Evolutionary conservation across 1,284 basidiomycete genomes (phyloP).

Genomic region (Leccinum glutinopallens): DNA sequence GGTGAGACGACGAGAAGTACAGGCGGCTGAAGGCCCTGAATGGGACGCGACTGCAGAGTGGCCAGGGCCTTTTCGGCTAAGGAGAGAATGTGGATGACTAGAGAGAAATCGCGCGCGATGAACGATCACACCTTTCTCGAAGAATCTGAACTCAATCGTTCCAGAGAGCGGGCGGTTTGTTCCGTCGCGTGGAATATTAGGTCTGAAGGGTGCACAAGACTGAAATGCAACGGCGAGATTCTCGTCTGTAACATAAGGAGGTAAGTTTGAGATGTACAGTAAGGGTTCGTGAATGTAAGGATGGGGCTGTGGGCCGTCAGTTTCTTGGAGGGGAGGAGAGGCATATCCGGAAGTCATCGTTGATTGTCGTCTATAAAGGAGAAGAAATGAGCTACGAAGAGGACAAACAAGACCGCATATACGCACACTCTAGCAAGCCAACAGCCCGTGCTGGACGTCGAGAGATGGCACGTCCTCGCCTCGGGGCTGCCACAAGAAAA

Average conservation of each 20-base stretch:
- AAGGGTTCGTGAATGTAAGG: conserved; percentile 81
- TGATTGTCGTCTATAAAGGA: conserved; percentile 30
- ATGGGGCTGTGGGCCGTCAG: conserved; percentile 46
- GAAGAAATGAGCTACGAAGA: background rate
- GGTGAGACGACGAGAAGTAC: conserved; percentile 70
- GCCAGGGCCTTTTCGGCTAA: conserved; percentile 87
- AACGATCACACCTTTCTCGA: conserved; percentile 66
- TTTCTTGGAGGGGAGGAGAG: conserved; percentile 37
- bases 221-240: conserved; percentile 71
- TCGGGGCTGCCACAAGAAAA: conserved; percentile 31
- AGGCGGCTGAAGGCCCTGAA: conserved; percentile 57
- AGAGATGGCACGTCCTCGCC: conserved; percentile 28
- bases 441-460: conserved; percentile 36
- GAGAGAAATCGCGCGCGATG: conserved; percentile 13
- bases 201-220: conserved; percentile 75
- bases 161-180: conserved; percentile 55
- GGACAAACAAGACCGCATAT: conserved; percentile 4
- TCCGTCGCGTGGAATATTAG: conserved; percentile 67
- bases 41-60: conserved; percentile 73
- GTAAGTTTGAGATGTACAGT: conserved; percentile 74
- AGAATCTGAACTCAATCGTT: conserved; percentile 76
- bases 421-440: conserved; percentile 33
- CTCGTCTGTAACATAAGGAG: conserved; percentile 70
- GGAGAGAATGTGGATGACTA: conserved; percentile 17
- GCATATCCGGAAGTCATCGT: conserved; percentile 41